Evolutionary conservation across 2,329 filamentous ascomycete species (phyloP).

Genomic region (Pseudocercospora crystallina): DNA sequence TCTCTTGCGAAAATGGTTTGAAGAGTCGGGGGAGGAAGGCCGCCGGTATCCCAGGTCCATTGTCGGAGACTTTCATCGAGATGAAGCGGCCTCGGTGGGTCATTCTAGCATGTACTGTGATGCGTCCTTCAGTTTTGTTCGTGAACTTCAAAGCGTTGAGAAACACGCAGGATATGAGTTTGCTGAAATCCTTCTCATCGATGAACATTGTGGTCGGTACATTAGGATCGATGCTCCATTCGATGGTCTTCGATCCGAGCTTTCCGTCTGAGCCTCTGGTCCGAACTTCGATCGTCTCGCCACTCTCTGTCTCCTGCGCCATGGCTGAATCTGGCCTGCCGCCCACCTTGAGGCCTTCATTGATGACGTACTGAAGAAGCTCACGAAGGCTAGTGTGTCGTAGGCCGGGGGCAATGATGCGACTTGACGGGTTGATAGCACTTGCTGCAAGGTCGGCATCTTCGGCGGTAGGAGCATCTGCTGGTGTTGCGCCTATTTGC

Average conservation of each 20-base stretch:
- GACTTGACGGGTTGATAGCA: slow-evolving; percentile 6
- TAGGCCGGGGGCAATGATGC: slow-evolving; percentile 47
- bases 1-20: slow-evolving; percentile 68
- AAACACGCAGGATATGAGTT: slow-evolving; percentile 63
- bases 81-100: slow-evolving; percentile 52
- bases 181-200: slow-evolving; percentile 63
- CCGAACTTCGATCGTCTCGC: slow-evolving; percentile 52
- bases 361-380: slow-evolving; percentile 53
- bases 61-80: slow-evolving; percentile 63
- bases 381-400: slow-evolving; percentile 50
- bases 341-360: slow-evolving; percentile 53
- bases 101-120: slow-evolving; percentile 56
- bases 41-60: slow-evolving; percentile 66
- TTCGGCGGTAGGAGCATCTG: slow-evolving; percentile 12
- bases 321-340: slow-evolving; percentile 54
- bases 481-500: slow-evolving; percentile 10
- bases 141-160: slow-evolving; percentile 72
- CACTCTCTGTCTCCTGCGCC: slow-evolving; percentile 46
- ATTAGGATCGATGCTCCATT: slow-evolving; percentile 51
- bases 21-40: slow-evolving; percentile 67
- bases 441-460: slow-evolving; percentile 14
- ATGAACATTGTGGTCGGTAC: slow-evolving; percentile 57
- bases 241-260: slow-evolving; percentile 47
- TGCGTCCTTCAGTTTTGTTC: slow-evolving; percentile 55
- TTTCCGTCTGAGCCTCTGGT: slow-evolving; percentile 46